Percentiles rank a stretch among this genome's conserved stretches.
phyloP scores from a whole-genome alignment of 768 basidiomycete genomes.

The Tricholoma saponaceum region DNA sequence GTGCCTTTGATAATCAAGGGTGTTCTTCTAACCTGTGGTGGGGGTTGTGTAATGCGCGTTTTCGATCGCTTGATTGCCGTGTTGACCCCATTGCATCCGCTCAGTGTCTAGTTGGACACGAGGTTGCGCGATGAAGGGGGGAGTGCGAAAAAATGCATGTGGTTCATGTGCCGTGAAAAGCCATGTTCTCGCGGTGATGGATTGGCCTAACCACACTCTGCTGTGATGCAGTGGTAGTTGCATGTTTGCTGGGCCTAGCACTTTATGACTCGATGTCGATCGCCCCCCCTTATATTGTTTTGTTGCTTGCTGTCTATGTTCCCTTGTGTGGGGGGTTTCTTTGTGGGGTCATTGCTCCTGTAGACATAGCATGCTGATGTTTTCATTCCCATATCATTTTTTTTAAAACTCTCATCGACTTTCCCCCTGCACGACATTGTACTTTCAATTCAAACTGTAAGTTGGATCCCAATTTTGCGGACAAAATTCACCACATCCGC shows the following conservation, averaged over 20 bases:
- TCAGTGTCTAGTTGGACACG: slow-evolving; percentile 79
- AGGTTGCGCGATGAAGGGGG: slow-evolving; percentile 93
- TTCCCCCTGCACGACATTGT: slow-evolving; percentile 21
- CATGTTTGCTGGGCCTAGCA: slow-evolving; percentile 55
- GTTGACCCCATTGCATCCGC: slow-evolving; percentile 60
- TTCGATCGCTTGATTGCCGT: slow-evolving; percentile 95
- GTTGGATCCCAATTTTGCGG: slow-evolving; percentile 82
- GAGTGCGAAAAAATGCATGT: slow-evolving; percentile 66
- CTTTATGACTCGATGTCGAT: slow-evolving; percentile 52
- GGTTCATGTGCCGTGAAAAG: slow-evolving; percentile 28
- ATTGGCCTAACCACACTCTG: slow-evolving; percentile 47
- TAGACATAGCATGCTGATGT: slow-evolving; percentile 61
- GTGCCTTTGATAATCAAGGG: slow-evolving; percentile 74
- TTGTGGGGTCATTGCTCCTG: slow-evolving; percentile 20
- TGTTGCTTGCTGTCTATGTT: slow-evolving; percentile 22
- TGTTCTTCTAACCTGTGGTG: slow-evolving; percentile 76
- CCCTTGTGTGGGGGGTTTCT: slow-evolving; percentile 22
- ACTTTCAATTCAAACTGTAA: slow-evolving; percentile 40
- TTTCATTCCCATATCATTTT: slow-evolving; percentile 52
- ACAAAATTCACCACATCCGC: slow-evolving; percentile 82
- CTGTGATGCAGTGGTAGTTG: slow-evolving; percentile 70
- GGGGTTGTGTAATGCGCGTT: slow-evolving; percentile 66
- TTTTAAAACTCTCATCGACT: slow-evolving; percentile 15
- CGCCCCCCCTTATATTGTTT: slow-evolving; percentile 56
- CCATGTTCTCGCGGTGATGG: slow-evolving; percentile 36